Base-by-base conservation (phyloP, 2,329 filamentous ascomycete genomes). In the Bipolaris gigantea region DNA sequence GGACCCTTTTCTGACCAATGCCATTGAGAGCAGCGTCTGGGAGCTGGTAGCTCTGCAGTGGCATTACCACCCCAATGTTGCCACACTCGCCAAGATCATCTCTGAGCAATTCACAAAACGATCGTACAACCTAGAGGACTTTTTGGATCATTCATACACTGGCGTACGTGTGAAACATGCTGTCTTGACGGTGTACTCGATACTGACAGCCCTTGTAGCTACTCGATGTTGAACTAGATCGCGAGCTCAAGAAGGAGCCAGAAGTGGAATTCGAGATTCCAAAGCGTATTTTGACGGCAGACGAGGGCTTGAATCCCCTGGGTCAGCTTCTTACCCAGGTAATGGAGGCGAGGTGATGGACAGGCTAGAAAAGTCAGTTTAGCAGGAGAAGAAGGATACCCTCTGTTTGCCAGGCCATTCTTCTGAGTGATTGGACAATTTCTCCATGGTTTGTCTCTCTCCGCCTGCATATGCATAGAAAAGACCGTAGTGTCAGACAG, bases 21-120 rank as follows among this genome's bases (percentile, higher is more conserved):
- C 95, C 16, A 90, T 99, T 55, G 92, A 97, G 53, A 96, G 91
- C 74, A 92, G 89, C 73, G 77, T 99, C 7, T 99, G 94, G 95
- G 94, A 99, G 73, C 82, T 99, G 48, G 89, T 95, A 56, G 92
- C 91, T 54, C 79, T 97, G 53, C 91, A 95, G 73, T 88, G 86
- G 0, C 95, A 99, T 74, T 97, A 96, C 75, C 94, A 99, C 71
- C 94, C 95, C 13, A 99, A 97, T 65, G 91, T 99, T 21, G 92
- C 93, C 0, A 94, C 92, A 2, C 86, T 99, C 63, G 89, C 92
- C 40, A 94, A 92, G 75, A 96, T 99, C 60, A 86, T 99, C 53
- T 90, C 90, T 2, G 92, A 97, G 76, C 94, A 97, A 73, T 99
- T 97, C 73, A 99, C 94, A 2, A 99, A 99, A 77, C 87, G 92